These are phyloP conservation scores for Lycium ferocissimum DNA, from an alignment of 257 asterid species.

Conservation along the genomic window DNA sequence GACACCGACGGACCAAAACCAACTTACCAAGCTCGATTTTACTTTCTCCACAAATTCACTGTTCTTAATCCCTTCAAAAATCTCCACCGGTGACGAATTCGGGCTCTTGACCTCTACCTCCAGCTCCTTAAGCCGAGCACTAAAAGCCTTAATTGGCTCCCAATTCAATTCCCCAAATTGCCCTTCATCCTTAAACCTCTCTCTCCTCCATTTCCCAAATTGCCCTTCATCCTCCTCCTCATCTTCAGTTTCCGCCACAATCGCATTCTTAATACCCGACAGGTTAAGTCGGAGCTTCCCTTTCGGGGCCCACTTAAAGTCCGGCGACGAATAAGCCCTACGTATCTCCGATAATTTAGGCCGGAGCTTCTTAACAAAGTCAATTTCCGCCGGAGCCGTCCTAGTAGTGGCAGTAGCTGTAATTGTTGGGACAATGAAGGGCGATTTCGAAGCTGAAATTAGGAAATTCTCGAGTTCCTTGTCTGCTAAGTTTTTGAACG, in stretches of 20 bases:
- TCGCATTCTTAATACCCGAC: slow-evolving; percentile 76
- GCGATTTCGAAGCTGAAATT: slow-evolving; percentile 64
- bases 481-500: slow-evolving; percentile 78
- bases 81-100: slow-evolving; percentile 53
- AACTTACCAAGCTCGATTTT: slow-evolving; percentile 85
- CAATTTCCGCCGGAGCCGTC: slow-evolving; percentile 69
- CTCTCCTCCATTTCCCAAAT: slow-evolving; percentile 58
- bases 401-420: slow-evolving; percentile 70
- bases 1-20: too few relatives aligned
- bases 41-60: slow-evolving; percentile 87
- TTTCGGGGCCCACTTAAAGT: slow-evolving; percentile 69
- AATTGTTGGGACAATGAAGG: slow-evolving; percentile 65
- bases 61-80: slow-evolving; percentile 83
- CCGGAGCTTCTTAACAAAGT: slow-evolving; percentile 80
- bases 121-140: slow-evolving; percentile 73
- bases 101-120: slow-evolving; percentile 80
- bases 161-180: slow-evolving; percentile 72
- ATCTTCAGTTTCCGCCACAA: slow-evolving; percentile 72
- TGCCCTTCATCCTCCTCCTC: slow-evolving; percentile 53
- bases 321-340: slow-evolving; percentile 88
- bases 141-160: slow-evolving; percentile 77
- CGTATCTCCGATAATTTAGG: slow-evolving; percentile 82
- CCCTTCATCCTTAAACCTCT: slow-evolving; percentile 65
- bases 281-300: slow-evolving; percentile 69
- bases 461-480: slow-evolving; percentile 84